phyloP scores from a whole-genome alignment of 2,329 filamentous ascomycete genomes.

The Colletotrichum endophyticum region DNA sequence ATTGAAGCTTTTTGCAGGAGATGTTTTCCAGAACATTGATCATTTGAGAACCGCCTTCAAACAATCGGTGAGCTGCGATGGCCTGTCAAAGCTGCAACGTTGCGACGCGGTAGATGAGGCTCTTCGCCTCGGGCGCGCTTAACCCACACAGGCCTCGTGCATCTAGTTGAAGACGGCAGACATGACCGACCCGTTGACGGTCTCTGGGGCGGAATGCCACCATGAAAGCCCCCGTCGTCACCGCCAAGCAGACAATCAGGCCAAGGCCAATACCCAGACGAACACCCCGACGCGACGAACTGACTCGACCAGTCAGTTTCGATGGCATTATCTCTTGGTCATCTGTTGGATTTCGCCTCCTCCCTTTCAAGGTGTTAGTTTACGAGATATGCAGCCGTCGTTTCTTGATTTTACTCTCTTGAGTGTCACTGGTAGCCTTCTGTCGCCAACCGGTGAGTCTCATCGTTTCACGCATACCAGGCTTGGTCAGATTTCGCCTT shows the following conservation, averaged over 20 bases:
- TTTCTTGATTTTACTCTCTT: not conserved
- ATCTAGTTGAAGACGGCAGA: not conserved
- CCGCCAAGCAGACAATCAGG: conserved; percentile 5
- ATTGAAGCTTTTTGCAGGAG: not conserved
- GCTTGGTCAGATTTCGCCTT: not conserved
- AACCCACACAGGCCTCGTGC: not conserved
- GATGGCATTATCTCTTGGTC: conserved; percentile 1
- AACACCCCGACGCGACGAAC: not conserved
- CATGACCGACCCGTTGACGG: not conserved
- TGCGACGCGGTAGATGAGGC: not conserved
- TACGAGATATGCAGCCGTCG: not conserved
- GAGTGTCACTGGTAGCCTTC: accelerated
- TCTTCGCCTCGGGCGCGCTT: not conserved
- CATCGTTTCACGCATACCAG: not conserved
- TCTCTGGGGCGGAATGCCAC: not conserved
- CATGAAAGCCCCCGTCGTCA: not conserved
- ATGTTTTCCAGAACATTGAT: not conserved
- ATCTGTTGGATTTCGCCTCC: not conserved
- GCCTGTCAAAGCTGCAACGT: not conserved
- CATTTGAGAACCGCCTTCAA: not conserved
- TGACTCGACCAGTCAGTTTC: conserved; percentile 11
- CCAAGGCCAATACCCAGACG: conserved; percentile 17
- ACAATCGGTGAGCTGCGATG: not conserved
- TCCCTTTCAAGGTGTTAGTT: not conserved
- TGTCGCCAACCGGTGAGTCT: not conserved